These are phyloP conservation scores for Cutaneotrichosporon sp. DNA, from an alignment of 1,284 basidiomycete genomes.

Conservation along the genomic window DNA sequence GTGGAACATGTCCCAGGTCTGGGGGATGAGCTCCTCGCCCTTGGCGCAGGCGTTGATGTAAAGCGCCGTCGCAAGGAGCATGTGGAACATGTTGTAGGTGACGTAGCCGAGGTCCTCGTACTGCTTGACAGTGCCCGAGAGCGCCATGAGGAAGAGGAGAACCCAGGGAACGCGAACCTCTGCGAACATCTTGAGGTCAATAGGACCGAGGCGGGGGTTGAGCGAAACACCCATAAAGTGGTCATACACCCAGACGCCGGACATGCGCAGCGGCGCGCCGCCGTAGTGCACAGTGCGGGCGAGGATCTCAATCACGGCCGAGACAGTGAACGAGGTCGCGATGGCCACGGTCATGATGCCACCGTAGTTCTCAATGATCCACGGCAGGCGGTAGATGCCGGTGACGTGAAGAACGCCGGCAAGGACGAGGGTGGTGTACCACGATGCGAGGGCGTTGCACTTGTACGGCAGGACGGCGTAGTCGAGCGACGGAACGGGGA, in stretches of 20 bases:
- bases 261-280: constrained; percentile 85
- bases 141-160: constrained; percentile 86
- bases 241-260: constrained; percentile 89
- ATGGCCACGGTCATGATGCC: constrained; percentile 94
- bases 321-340: constrained; percentile 81
- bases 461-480: constrained; percentile 94
- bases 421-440: constrained; percentile 81
- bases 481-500: constrained; percentile 84
- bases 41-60: constrained; percentile 96
- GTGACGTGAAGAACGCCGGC: constrained; percentile 75
- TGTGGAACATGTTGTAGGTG: constrained; percentile 96
- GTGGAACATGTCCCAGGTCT: constrained; percentile 97
- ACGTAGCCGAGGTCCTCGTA: constrained; percentile 90
- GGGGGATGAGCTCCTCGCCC: constrained; percentile 95
- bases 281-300: constrained; percentile 63
- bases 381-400: constrained; percentile 82
- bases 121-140: constrained; percentile 93
- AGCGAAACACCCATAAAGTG: constrained; percentile 94
- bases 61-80: constrained; percentile 91
- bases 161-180: constrained; percentile 98
- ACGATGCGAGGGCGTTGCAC: constrained; percentile 87
- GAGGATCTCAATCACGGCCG: constrained; percentile 74
- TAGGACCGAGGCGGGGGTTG: constrained; percentile 88
- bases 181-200: constrained; percentile 99
- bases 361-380: constrained; percentile 96